A percentile compares a stretch with the other conserved stretches of the same genome.
Evolutionary conservation across 805 yeast species (phyloP).

Genomic region (Cyberlindnera mycetangii): DNA sequence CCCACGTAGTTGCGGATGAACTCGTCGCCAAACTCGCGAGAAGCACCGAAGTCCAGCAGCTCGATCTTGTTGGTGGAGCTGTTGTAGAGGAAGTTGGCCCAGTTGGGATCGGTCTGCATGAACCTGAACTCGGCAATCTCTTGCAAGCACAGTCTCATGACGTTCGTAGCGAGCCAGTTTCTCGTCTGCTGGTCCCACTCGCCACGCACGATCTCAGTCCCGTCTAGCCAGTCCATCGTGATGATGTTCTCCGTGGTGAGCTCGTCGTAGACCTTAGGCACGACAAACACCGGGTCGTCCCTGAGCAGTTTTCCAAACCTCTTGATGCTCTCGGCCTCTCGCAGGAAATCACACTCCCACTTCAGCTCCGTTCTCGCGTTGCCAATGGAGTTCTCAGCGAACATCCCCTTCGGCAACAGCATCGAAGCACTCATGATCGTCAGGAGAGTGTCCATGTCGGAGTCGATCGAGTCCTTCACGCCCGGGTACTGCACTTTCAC

Average conservation of each 20-base stretch:
- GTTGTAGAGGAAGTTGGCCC: conserved; percentile 96
- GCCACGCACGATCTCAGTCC: conserved; percentile 77
- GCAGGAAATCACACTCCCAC: conserved; percentile 95
- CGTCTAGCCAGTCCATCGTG: conserved; percentile 87
- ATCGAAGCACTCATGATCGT: conserved; percentile 83
- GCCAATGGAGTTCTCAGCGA: conserved; percentile 85
- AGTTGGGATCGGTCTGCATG: conserved; percentile 99
- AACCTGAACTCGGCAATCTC: conserved; percentile 83
- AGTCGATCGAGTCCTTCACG: conserved; percentile 88
- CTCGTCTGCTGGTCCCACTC: conserved; percentile 69
- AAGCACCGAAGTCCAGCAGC: conserved; percentile 92
- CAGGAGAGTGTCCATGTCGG: conserved; percentile 84
- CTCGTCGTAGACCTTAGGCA: conserved; percentile 77
- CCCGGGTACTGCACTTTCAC: conserved; percentile 98
- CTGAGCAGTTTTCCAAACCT: conserved; percentile 61
- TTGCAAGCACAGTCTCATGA: conserved; percentile 80
- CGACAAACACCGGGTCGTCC: conserved; percentile 61
- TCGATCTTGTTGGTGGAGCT: conserved; percentile 69
- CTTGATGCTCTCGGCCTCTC: conserved; percentile 79
- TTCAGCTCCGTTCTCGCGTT: conserved; percentile 91
- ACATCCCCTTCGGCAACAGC: conserved; percentile 85
- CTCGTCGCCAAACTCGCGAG: conserved; percentile 68
- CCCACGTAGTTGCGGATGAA: conserved; percentile 69
- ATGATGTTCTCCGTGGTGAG: conserved; percentile 79
- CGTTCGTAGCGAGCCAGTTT: conserved; percentile 78